Percentiles rank a stretch among this genome's conserved stretches.
phyloP scores from a whole-genome alignment of 257 asterid genomes.

The Lithospermum erythrorhizon region DNA sequence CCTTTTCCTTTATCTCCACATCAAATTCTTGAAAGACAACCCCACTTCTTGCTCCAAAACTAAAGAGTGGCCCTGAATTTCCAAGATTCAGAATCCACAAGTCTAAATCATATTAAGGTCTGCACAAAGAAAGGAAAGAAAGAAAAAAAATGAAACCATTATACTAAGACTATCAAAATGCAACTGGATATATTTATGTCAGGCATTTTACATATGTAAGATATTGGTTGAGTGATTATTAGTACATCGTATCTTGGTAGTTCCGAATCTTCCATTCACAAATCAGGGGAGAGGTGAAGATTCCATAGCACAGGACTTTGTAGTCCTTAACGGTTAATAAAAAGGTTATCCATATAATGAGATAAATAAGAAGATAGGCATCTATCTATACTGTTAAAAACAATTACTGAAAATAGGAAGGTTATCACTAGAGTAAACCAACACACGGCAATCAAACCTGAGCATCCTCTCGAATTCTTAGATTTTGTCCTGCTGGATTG shows the following conservation, averaged over 20 bases:
- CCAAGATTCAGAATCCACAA: too few species aligned
- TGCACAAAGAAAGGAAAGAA: too few species aligned
- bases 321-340: background rate
- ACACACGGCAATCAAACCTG: conserved; percentile 46
- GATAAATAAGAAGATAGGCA: background rate
- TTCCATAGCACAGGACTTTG: background rate
- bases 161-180: background rate
- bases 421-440: background rate
- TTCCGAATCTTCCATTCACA: background rate
- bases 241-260: background rate
- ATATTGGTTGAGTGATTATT: background rate
- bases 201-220: background rate
- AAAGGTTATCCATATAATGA: background rate
- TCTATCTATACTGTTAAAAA: background rate
- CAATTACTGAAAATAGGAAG: background rate
- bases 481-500: conserved; percentile 98
- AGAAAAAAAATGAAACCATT: background rate
- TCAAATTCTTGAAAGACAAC: too few species aligned
- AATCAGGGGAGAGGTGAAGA: background rate
- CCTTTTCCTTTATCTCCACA: too few species aligned
- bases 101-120: too few species aligned
- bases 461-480: conserved; percentile 86
- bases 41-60: too few species aligned
- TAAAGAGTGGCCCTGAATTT: too few species aligned
- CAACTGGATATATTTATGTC: background rate